Evolutionary conservation across 2,329 filamentous ascomycete genomes (phyloP), one percentile per base, ranked within the genome.

Genomic region (Fusarium globosum): DNA sequence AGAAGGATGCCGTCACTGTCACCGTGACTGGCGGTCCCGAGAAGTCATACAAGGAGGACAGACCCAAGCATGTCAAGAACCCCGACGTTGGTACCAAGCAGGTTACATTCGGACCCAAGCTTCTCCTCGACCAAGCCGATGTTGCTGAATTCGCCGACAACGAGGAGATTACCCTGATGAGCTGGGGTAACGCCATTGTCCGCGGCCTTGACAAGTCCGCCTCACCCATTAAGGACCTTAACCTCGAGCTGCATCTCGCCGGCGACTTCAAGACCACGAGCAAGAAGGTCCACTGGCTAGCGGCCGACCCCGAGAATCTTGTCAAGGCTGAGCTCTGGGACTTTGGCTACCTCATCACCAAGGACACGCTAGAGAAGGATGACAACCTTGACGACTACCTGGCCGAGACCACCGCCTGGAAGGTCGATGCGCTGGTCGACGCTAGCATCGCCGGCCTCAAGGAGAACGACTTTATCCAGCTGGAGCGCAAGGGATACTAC

Each of bases 231-330:
- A 92, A 91, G 18, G 86, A 85, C 41, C 87, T 97, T 43, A 92
- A 93, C 65, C 87, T 96, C 61, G 94, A 97, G 83, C 90, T 98
- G n/a, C 93, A 98, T 83, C 89, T 98, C 56, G 90, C 93, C 78
- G 95, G 96, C 63, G 96, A 98, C 81, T 94, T 98, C 82, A 97
- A 97, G 87, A 92, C 94, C 80, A 98, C 96, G 0, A 91, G 94
- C 79, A 98, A 98, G 90, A 98, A 98, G 88, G 90, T 98, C 42
- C 98, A 95, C 2, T 98, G 96, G 96, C 86, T 98, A 53, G 92
- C 94, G 4, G 89, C 88, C 2, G 90, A 94, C 75, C 89, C 89
- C 49, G 93, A 96, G 84, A 89, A 93, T 66, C 88, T 97, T 1
- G 87, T 97, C 20, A 91, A 92, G 13, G 91, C 96, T 28, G 94